phyloP scores from a whole-genome alignment of 2,329 filamentous ascomycete genomes.

The Aspergillus pseudoglaucus region DNA sequence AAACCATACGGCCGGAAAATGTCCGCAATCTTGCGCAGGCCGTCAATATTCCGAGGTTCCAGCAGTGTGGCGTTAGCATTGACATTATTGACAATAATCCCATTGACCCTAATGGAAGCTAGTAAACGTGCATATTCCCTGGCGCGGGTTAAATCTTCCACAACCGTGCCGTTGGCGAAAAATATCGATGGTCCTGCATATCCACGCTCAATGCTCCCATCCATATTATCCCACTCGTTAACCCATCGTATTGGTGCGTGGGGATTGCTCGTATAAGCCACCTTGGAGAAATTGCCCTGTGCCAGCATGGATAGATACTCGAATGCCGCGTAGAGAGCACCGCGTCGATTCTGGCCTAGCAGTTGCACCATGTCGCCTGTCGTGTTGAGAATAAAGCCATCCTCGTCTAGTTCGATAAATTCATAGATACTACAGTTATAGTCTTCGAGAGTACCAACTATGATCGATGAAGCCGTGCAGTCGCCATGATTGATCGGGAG shows the following conservation, averaged over 20 bases:
- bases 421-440: neutral
- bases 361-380: constrained; percentile 48
- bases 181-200: constrained; percentile 65
- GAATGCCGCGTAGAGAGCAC: constrained; percentile 63
- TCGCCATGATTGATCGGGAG: neutral
- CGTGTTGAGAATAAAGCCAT: constrained; percentile 21
- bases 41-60: constrained; percentile 18
- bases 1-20: neutral
- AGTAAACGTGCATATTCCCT: constrained; percentile 59
- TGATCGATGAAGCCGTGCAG: neutral
- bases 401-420: neutral
- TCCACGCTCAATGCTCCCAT: constrained; percentile 60
- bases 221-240: constrained; percentile 68
- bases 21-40: neutral
- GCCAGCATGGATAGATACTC: constrained; percentile 62
- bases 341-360: constrained; percentile 59
- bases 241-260: constrained; percentile 60
- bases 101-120: constrained; percentile 61
- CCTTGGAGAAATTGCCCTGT: constrained; percentile 49
- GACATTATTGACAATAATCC: constrained; percentile 63
- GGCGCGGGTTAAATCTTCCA: constrained; percentile 55
- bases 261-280: constrained; percentile 49
- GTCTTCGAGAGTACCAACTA: neutral
- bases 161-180: constrained; percentile 51
- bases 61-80: constrained; percentile 59